phyloP scores from a whole-genome alignment of 2,329 filamentous ascomycete species.

The Coleophoma cylindrospora region DNA sequence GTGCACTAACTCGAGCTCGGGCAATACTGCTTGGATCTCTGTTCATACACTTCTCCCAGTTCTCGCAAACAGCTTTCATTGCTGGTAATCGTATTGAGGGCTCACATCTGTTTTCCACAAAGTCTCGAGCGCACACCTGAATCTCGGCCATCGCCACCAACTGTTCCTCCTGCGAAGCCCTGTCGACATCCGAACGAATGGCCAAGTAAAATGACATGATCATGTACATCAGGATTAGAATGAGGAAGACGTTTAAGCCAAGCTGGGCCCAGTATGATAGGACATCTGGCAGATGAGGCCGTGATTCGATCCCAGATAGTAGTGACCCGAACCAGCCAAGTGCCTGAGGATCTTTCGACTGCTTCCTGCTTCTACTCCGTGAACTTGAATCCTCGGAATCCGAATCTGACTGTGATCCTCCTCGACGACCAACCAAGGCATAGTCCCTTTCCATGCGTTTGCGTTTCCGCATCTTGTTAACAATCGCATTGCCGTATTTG shows the following conservation, averaged over 20 bases:
- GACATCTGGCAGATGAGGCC: constrained; percentile 60
- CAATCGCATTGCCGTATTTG: constrained; percentile 39
- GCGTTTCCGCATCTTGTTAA: constrained; percentile 43
- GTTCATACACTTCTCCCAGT: constrained; percentile 86
- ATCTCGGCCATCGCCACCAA: constrained; percentile 69
- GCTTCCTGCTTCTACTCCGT: constrained; percentile 26
- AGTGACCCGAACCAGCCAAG: constrained; percentile 40
- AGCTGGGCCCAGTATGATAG: constrained; percentile 64
- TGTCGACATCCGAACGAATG: constrained; percentile 29
- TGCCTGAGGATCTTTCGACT: constrained; percentile 21
- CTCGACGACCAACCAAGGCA: constrained; percentile 28
- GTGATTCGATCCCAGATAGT: constrained; percentile 57
- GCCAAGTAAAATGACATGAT: constrained; percentile 24
- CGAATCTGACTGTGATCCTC: constrained; percentile 28
- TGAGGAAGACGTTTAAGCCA: constrained; percentile 41
- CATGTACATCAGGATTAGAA: constrained; percentile 34
- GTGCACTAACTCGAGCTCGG: constrained; percentile 73
- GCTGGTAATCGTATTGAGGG: constrained; percentile 64
- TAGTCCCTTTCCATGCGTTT: constrained; percentile 38
- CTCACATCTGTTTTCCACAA: constrained; percentile 69
- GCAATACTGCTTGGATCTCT: constrained; percentile 75
- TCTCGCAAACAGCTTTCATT: constrained; percentile 65
- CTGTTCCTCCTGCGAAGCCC: constrained; percentile 54
- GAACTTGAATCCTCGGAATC: constrained; percentile 32
- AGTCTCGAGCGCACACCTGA: constrained; percentile 67